Evolutionary conservation across 495 filamentous ascomycete species (phyloP).

Genomic region (Astrocystis sublimbata): DNA sequence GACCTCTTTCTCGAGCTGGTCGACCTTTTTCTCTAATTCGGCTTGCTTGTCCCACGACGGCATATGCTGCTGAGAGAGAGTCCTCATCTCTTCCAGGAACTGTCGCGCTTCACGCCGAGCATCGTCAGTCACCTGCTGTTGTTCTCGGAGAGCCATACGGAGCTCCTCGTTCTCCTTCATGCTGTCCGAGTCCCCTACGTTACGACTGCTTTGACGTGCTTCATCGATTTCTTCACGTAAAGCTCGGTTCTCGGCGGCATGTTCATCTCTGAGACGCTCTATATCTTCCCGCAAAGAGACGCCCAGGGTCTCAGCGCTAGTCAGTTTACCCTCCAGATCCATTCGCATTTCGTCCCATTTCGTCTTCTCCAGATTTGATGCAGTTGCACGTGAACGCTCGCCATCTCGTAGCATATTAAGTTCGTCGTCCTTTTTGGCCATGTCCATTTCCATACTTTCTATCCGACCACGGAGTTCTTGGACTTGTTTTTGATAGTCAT

Average conservation of each 20-base stretch:
- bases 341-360: slow-evolving; percentile 73
- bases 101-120: slow-evolving; percentile 81
- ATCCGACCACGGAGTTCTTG: slow-evolving; percentile 72
- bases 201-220: slow-evolving; percentile 36
- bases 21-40: slow-evolving; percentile 68
- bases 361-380: slow-evolving; percentile 57
- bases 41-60: slow-evolving; percentile 81
- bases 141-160: slow-evolving; percentile 66
- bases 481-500: slow-evolving; percentile 78
- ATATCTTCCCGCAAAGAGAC: slow-evolving; percentile 75
- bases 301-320: slow-evolving; percentile 74
- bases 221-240: slow-evolving; percentile 66
- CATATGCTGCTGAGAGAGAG: slow-evolving; percentile 74
- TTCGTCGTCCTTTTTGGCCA: slow-evolving; percentile 55
- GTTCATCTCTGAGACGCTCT: slow-evolving; percentile 67
- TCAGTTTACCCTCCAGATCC: slow-evolving; percentile 77
- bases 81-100: slow-evolving; percentile 87
- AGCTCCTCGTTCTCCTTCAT: slow-evolving; percentile 72
- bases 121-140: slow-evolving; percentile 83
- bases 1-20: slow-evolving; percentile 75
- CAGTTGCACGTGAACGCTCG: slow-evolving; percentile 44
- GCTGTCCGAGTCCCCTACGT: slow-evolving; percentile 57
- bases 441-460: slow-evolving; percentile 63
- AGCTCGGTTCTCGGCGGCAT: slow-evolving; percentile 62
- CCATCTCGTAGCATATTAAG: slow-evolving; percentile 41